phyloP scores from a whole-genome alignment of 2,329 filamentous ascomycete species.

The Tolypocladium nubicola region DNA sequence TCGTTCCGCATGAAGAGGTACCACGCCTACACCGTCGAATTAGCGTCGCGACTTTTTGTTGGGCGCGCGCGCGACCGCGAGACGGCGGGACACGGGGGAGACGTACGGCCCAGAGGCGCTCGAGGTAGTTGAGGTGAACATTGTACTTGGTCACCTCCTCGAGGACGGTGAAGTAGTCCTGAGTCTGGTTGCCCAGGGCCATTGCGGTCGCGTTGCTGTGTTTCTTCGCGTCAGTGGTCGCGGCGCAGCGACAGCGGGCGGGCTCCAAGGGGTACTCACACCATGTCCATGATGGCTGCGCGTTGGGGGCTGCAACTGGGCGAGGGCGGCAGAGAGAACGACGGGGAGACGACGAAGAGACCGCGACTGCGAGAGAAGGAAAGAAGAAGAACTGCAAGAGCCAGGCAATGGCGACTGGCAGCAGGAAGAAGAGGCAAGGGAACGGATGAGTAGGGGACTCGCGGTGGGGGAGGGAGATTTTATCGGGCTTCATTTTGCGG shows the following conservation, averaged over 20 bases:
- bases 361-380: background rate
- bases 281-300: conserved; percentile 21
- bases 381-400: background rate
- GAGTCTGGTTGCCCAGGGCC: conserved; percentile 32
- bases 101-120: conserved; percentile 79
- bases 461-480: conserved; percentile 7
- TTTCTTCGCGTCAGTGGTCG: conserved; percentile 6
- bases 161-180: conserved; percentile 46
- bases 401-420: background rate
- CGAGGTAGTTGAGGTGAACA: conserved; percentile 74
- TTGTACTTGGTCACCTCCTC: conserved; percentile 62
- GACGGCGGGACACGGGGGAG: conserved; percentile 5
- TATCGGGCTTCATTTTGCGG: conserved; percentile 2
- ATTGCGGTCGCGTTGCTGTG: conserved; percentile 41
- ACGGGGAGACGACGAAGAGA: background rate
- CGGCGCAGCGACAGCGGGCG: conserved; percentile 8
- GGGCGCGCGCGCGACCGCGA: background rate
- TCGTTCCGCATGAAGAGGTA: conserved; percentile 99
- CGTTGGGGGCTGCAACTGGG: background rate
- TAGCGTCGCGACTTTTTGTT: background rate
- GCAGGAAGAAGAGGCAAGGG: background rate
- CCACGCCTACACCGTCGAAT: conserved; percentile 51
- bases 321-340: background rate
- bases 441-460: background rate
- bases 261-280: conserved; percentile 13